Evolutionary conservation across 108 stramenopile genomes (phyloP), one percentile per base, ranked within the genome.

Genomic region (Fragilariopsis cylindrus): DNA sequence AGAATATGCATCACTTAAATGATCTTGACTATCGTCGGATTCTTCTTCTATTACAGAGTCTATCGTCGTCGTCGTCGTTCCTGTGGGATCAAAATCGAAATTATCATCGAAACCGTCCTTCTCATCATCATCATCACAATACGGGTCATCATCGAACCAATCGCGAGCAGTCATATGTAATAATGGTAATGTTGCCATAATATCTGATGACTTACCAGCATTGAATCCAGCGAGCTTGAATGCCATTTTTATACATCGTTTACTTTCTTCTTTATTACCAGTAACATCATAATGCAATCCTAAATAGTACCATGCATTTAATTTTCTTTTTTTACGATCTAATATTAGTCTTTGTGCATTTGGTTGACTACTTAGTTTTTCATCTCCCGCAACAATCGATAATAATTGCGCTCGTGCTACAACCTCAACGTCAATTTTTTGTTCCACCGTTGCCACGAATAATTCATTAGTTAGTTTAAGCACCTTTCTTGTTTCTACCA

Each of bases 171-270:
- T 69, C 93, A 94, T 94, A 72, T 94, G 93, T 52, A 94, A 74
- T 57, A 91, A 76, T 1, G 93, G 93, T 12, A 94, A 69, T 9
- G 85, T 74, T 54, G 84, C 84, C 1, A 91, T 75, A 44, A 94
- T 83, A 78, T 94, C 88, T 53, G 75, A 65, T 67, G 60, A 76
- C 67, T 94, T 94, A 3, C 91, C 91, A 21, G 66, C 65, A 8
- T 81, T 87, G 42, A 74, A 70, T 4, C 78, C 73, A 60, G 82
- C 82, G 4, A 82, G 52, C 45, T 73, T 71, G 44, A 94, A 69
- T 2, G 93, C 93, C 81, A 82, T 84, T 76, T 94, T 94, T 87
- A 94, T 92, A 65, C 90, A 94, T 60, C 78, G 72, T 68, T 88
- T 90, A 60, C 85, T 87, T 55, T 88, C 86, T 1, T 84, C 75